Base-by-base conservation (phyloP, 2,329 filamentous ascomycete genomes). In the Alternaria arbusti region DNA sequence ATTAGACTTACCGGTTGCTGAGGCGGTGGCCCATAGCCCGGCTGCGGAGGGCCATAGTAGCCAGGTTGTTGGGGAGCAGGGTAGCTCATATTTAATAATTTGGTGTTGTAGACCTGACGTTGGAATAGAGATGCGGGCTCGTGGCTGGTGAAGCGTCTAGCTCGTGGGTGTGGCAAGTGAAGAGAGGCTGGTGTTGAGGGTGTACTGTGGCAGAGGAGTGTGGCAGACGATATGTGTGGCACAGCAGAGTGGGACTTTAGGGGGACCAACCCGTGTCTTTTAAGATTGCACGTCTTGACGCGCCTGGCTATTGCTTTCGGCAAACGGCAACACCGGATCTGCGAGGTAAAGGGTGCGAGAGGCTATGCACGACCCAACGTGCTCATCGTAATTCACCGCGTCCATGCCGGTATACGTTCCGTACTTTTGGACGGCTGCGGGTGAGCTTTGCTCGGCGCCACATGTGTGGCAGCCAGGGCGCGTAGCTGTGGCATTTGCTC, bases 1-100 rank as follows among this genome's bases (percentile, higher is more conserved):
- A 36, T 25, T 5, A 51, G 17, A 61, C 67, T n/a, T 62, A 76
- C 74, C 55, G 69, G 74, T 61, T 75, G 74, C 59, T 72, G 75
- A 30, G 75, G 75, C 22, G 74, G 74, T 30, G 74, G 73, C 5
- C 66, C 70, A 40, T 77, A 72, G 30, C 68, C 60, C 20, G 61
- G 52, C 25, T 66, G 71, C 2, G 75, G 76, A 11, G 70, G 68
- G 13, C 70, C 70, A 57, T 76, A 75, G 57, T 73, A 72, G 4
- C 65, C 69, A 51, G 68, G 68, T 54, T 67, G 64, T 64, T 68
- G 67, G 30, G 59, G 65, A 44, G 68, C 63, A 1, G 54, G 63
- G 55, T 70, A 69, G 26, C 68, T 68, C 64, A 70, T 72, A 46
- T 30, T 54, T 57, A 23, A 17, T 30, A 4, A 6, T 23, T 23